Evolutionary conservation across 805 yeast genomes (phyloP).

Genomic region (Dipodascopsis tothii): DNA sequence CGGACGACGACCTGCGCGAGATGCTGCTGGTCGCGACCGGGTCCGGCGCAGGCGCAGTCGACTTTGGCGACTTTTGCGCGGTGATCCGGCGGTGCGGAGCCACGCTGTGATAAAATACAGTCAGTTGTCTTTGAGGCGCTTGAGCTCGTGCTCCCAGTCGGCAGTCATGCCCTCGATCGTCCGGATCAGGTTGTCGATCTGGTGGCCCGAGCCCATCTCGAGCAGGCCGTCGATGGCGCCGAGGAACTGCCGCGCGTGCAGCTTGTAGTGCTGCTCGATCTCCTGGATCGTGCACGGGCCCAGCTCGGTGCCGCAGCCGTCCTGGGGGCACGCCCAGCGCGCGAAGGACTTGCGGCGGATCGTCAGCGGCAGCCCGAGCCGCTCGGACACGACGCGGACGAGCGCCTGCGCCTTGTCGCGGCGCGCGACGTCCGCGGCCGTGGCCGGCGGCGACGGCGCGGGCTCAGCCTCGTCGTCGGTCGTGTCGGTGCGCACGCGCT

Average conservation of each 20-base stretch:
- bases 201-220: slow-evolving; percentile 6
- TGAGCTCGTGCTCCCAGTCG: slow-evolving; percentile 7
- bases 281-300: slow-evolving; percentile 2
- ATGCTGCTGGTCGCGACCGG: slow-evolving; percentile 29
- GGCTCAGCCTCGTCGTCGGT: neutral
- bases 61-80: slow-evolving; percentile 23
- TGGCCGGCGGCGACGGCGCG: neutral
- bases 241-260: slow-evolving; percentile 13
- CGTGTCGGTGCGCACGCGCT: neutral
- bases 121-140: neutral
- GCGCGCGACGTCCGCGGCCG: neutral
- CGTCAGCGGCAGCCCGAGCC: neutral
- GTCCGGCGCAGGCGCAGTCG: slow-evolving; percentile 13
- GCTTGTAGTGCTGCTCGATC: slow-evolving; percentile 15
- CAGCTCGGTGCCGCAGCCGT: slow-evolving; percentile 4
- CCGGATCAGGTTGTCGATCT: slow-evolving; percentile 8
- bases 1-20: slow-evolving; percentile 27
- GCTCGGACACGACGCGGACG: neutral
- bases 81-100: slow-evolving; percentile 26
- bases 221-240: slow-evolving; percentile 14
- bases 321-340: slow-evolving; percentile 17
- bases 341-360: neutral
- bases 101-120: slow-evolving; percentile 4
- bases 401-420: neutral
- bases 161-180: slow-evolving; percentile 13